Conservation (phyloP, 1,284 basidiomycete genomes). For the Calocybe gambosa region DNA sequence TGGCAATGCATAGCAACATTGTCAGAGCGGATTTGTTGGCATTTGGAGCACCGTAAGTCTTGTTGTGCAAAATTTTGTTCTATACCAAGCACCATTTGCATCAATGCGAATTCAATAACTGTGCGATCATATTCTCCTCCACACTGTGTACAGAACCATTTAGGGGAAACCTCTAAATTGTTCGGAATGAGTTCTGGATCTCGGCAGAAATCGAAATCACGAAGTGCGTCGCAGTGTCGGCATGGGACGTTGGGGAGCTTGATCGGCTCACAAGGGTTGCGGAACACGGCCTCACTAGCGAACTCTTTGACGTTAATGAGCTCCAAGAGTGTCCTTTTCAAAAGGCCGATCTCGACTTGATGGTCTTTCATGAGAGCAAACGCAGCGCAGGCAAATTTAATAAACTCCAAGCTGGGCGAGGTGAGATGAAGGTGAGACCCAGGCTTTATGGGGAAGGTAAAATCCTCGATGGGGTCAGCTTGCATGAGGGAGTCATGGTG, state of each 20-base stretch:
- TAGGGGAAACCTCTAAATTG: constrained; percentile 39
- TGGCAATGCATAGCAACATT: constrained; percentile 83
- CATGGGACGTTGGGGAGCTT: constrained; percentile 88
- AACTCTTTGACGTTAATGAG: constrained; percentile 88
- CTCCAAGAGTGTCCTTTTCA: constrained; percentile 89
- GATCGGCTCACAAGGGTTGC: constrained; percentile 91
- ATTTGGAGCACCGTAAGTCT: constrained; percentile 84
- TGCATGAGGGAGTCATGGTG: constrained; percentile 58
- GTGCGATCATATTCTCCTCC: constrained; percentile 84
- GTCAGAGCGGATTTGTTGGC: constrained; percentile 83
- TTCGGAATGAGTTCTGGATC: constrained; percentile 80
- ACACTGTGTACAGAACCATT: constrained; percentile 69
- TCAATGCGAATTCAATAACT: constrained; percentile 81
- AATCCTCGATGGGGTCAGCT: constrained; percentile 52
- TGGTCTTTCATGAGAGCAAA: constrained; percentile 76
- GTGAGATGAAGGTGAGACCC: constrained; percentile 75
- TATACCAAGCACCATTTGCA: constrained; percentile 69
- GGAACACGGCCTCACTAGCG: constrained; percentile 76
- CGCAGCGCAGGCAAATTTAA: constrained; percentile 85
- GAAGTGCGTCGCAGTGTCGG: constrained; percentile 81
- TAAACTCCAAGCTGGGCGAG: constrained; percentile 84
- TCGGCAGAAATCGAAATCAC: constrained; percentile 94
- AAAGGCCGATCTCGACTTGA: constrained; percentile 79
- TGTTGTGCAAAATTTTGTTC: constrained; percentile 83
- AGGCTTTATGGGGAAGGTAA: constrained; percentile 83